Percentiles rank a stretch among this genome's conserved stretches.
Evolutionary conservation across 768 basidiomycete genomes (phyloP).

Genomic region (Lenzites betulinus): DNA sequence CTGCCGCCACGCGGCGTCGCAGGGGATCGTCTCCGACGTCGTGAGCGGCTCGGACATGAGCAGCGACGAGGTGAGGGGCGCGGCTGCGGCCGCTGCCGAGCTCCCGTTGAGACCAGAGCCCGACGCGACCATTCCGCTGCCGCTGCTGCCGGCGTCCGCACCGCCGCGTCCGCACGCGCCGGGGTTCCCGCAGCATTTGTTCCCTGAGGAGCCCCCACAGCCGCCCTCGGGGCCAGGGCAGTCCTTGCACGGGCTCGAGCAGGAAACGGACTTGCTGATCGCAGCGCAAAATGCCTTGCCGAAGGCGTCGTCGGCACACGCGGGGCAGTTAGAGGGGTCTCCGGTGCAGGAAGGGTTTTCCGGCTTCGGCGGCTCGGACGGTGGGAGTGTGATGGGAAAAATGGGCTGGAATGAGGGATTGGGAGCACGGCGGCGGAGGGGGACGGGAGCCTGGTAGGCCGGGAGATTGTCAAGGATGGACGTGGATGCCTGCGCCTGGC

Average conservation of each 20-base stretch:
- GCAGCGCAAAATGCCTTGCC: constrained; percentile 87
- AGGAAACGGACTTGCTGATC: constrained; percentile 61
- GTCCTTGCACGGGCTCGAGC: constrained; percentile 51
- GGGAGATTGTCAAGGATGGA: constrained; percentile 79
- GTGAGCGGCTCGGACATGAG: constrained; percentile 20
- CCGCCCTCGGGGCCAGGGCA: constrained; percentile 48
- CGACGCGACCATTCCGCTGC: not conserved
- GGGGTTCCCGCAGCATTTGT: constrained; percentile 42
- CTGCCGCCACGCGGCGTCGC: constrained; percentile 81
- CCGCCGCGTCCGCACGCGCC: constrained; percentile 22
- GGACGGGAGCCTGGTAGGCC: constrained; percentile 79
- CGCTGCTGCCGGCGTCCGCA: not conserved
- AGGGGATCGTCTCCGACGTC: constrained; percentile 62
- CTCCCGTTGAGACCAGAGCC: not conserved
- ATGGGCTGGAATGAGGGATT: constrained; percentile 46
- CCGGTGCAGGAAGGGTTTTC: constrained; percentile 64
- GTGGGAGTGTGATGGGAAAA: constrained; percentile 49
- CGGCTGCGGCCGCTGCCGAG: not conserved
- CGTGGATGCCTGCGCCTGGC: constrained; percentile 24
- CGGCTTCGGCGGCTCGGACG: constrained; percentile 29
- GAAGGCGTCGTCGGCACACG: constrained; percentile 84
- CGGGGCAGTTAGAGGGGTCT: constrained; percentile 82
- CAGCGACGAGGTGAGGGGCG: constrained; percentile 17
- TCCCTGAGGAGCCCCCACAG: constrained; percentile 24
- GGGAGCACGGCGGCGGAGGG: constrained; percentile 62